Base-by-base conservation (phyloP, 371 early-diverging fungal species). In the Mortierella sp. region DNA sequence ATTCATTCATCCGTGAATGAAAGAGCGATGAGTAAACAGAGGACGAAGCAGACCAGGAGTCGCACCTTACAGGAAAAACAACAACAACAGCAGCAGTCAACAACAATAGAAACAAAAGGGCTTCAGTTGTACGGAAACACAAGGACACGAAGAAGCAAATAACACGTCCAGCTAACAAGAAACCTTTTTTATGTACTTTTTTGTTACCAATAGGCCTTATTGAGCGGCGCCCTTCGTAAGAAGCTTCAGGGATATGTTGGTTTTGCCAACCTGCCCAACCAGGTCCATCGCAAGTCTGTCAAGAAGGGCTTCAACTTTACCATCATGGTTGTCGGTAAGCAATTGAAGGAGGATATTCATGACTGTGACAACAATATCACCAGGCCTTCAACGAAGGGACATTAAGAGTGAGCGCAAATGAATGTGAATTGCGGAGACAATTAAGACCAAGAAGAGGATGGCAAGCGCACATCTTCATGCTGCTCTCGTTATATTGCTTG, bases 251-350 rank as follows among this genome's bases (percentile, higher is more conserved):
- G 97, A n/a, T 97, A 97, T 88, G 99, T 99, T 75, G 99, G 99
- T 72, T 98, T 99, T 89, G 95, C 97, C 88, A 97, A 97, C 89
- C 94, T 99, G 77, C 99, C 99, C 71, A 98, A 99, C 91, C 99
- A 99, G 92, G 97, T 99, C 45, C 99, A 99, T 90, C 96, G 98
- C 87, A 98, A 97, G 90, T 96, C 97, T 14, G 96, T 99, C 74
- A 98, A 99, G 91, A 97, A 97, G 84, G 99, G 99, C 24, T 99
- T 99, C 92, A 95, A 98, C 88, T 99, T 99, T 88, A 99, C 98
- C 76, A 83, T 96, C 82, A 99, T 99, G 99, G 97, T 98, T 63
- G 99, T 98, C 76, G 99, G 97, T 95, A 93, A 83, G 94, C 42
- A 68, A 2, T 63, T 21, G 1, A 50, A 50, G 50, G 50, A 50